Evolutionary conservation across 805 yeast species (phyloP).

Genomic region (Nakazawaea pomicola): DNA sequence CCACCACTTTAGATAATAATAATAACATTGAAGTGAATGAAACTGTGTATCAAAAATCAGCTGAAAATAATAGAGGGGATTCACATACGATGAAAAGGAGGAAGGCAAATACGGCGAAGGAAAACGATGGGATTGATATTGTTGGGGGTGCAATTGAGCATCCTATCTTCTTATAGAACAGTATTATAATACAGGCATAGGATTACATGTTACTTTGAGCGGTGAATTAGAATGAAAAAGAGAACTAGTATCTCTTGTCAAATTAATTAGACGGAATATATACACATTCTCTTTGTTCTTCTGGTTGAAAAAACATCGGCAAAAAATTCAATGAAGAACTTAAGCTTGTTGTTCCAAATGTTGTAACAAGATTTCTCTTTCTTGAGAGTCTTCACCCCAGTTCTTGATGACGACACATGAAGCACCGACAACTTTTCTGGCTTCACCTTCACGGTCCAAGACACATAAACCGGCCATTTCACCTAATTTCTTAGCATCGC

Average conservation of each 20-base stretch:
- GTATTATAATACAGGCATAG: background rate
- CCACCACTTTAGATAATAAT: background rate
- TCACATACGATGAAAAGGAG: background rate
- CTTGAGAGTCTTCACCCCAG: slow-evolving; percentile 99
- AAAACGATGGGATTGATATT: slow-evolving; percentile 20
- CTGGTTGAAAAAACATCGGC: no score
- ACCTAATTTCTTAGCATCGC: slow-evolving; percentile 99
- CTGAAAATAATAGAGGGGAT: background rate
- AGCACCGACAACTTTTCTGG: slow-evolving; percentile 99
- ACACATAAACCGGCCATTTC: slow-evolving; percentile 99
- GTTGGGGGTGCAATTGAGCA: slow-evolving; percentile 42
- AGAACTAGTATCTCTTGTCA: no score
- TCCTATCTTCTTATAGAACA: slow-evolving; percentile 32
- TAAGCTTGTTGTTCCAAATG: slow-evolving; percentile 61
- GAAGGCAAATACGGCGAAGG: slow-evolving; percentile 17
- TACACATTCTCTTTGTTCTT: no score
- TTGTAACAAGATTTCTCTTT: slow-evolving; percentile 92
- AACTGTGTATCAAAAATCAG: slow-evolving; percentile 1
- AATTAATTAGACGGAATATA: no score
- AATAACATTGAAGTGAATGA: slow-evolving; percentile 9
- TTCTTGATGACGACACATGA: slow-evolving; percentile 98
- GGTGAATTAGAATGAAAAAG: no score
- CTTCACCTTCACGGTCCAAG: slow-evolving; percentile 99
- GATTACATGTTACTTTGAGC: no score
- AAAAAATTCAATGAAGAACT: background rate